Evolutionary conservation across 176 grass and related monocot species (phyloP), one percentile per base, ranked within the genome.

Genomic region (Oryza brachyantha): DNA sequence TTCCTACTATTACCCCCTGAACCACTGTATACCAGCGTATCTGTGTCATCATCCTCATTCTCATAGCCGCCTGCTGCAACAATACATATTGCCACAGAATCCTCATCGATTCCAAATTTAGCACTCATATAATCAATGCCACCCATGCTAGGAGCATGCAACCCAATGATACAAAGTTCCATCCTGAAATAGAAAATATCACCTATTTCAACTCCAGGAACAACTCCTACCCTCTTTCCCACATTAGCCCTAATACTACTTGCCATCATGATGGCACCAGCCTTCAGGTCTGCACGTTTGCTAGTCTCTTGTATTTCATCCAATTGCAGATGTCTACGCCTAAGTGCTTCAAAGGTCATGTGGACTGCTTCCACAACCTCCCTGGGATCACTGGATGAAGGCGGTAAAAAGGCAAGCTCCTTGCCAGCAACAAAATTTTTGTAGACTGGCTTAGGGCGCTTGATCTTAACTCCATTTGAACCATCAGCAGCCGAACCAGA

Each of bases 111-210:
- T 74, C 11, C 86, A 85, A 85, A 82, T 70, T 88, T 81, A 64
- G 75, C 68, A 57, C 34, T 86, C 88, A 94, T 89, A 54, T 84
- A 88, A 87, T 94, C 92, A 66, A 94, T 94, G 19, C 92, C 89
- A 21, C 70, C 76, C 89, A 94, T 91, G 40, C 63, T 85, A 25
- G 64, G 86, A 64, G 89, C 79, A 36, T 94, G 82, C 86, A 94
- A 84, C 10, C 92, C 92, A n/a, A 94, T 69, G 69, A 84, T 2
- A 61, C 92, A 89, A 54, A 94, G 70, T 72, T 94, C 92, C 89
- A 91, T 91, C 82, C 92, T 80, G 72, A 91, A 94, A 87, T 94
- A 94, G 63, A 94, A 94, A 65, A 94, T 94, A 85, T 94, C 92
- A 3, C 92, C 92, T 72, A 94, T 88, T 80, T 94, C 80, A 63